Percentiles rank a stretch among this genome's conserved stretches.
Evolutionary conservation across 306 rosid species (phyloP).

Genomic region (Inga laurina): DNA sequence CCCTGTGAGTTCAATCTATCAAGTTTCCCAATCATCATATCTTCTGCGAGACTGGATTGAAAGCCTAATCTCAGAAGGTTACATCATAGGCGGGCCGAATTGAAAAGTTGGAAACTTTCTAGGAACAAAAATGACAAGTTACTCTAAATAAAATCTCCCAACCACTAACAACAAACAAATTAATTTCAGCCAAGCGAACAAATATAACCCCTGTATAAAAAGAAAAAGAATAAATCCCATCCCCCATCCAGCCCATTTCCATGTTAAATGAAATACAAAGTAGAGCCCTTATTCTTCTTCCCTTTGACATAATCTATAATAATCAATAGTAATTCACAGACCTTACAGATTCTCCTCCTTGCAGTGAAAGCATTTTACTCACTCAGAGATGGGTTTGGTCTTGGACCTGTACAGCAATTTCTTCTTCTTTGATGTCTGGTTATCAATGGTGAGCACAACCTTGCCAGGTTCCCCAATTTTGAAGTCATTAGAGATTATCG

Average conservation of each 20-base stretch:
- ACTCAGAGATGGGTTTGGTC: conserved; percentile 64
- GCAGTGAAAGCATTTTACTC: not conserved
- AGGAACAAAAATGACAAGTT: not conserved
- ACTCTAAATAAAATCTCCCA: conserved; percentile 19
- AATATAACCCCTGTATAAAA: conserved; percentile 45
- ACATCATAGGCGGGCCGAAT: not conserved
- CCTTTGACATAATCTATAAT: not conserved
- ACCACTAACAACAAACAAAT: conserved; percentile 36
- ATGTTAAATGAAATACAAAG: not conserved
- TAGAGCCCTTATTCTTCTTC: conserved; percentile 27
- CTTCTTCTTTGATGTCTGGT: conserved; percentile 93
- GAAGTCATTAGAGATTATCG: conserved; percentile 63
- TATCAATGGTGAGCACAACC: conserved; percentile 73
- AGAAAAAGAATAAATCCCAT: conserved; percentile 25
- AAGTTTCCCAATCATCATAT: not conserved
- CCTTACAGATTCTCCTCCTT: not conserved
- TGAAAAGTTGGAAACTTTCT: not conserved
- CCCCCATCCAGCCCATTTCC: not conserved
- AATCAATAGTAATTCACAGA: conserved; percentile 9
- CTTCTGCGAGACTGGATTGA: not conserved
- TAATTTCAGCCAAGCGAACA: conserved; percentile 41
- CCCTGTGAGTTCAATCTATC: not conserved
- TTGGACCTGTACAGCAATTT: conserved; percentile 90
- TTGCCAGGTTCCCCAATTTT: conserved; percentile 45
- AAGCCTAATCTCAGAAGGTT: not conserved